Base-by-base conservation (phyloP, 371 early-diverging fungal species). In the Mortierella sp. region DNA sequence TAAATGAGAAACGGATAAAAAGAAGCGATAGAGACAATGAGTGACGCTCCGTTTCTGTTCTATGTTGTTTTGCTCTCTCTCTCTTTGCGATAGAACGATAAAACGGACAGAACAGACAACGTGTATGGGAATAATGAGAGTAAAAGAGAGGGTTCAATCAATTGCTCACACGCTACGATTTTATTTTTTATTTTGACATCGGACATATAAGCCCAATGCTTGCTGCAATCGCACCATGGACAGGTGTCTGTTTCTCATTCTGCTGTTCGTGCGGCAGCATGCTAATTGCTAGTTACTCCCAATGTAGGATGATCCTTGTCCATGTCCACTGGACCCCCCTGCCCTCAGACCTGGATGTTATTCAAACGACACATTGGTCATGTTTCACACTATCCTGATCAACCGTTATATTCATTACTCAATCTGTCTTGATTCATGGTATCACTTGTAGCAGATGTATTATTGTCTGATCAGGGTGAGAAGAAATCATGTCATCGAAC, bases 191-290 rank as follows among this genome's bases (percentile, higher is more conserved):
- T 8, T 38, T 21, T 21, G 16, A 38, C 48, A 68, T 24, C 34
- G 38, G 24, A 68, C 47, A 47, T 50, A 50, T 68, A 68, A 68
- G 68, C 68, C 68, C 65, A 55, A 16, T 34, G 10, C 68, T 63
- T 19, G 28, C 14, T 50, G 16, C 10, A 50, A 14, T 14, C 14
- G 42, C 3, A 38, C 50, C 50, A 50, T 50, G 50, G 2, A 50
- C 13, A 14, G 16, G 50, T 9, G 50, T 38, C 42, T 38, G 42
- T 50, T 50, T 50, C 48, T 50, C 50, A 50, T 50, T 50, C 50
- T 50, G 16, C 3, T 50, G 50, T 50, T 50, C 42, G 16, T 14
- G 2, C 50, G 16, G 5, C 42, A 38, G 3, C 50, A 50, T 50
- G 16, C 3, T 3, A 50, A 16, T 50, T 16, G 42, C 42, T 3